Evolutionary conservation across 257 asterid genomes (phyloP).

Genomic region (Rubia yunnanensis): DNA sequence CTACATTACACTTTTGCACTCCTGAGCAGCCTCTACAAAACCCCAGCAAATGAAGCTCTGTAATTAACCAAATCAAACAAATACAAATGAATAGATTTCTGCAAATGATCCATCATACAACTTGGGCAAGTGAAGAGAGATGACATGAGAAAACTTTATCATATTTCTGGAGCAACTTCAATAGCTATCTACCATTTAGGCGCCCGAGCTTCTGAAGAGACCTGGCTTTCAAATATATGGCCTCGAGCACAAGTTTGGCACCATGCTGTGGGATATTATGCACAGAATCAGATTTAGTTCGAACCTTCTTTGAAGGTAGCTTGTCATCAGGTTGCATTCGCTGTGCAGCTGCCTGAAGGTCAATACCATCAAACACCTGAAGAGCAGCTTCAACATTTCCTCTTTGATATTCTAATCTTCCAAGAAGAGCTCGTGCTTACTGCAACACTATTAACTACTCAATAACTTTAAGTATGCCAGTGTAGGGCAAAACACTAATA

Average conservation of each 20-base stretch:
- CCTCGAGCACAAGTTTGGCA: conserved; percentile 89
- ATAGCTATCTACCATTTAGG: conserved; percentile 47
- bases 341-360: conserved; percentile 86
- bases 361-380: conserved; percentile 93
- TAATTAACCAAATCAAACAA: conserved; percentile 22
- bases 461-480: conserved; percentile 18
- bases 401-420: conserved; percentile 94
- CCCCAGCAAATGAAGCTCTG: conserved; percentile 25
- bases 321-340: conserved; percentile 73
- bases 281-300: conserved; percentile 52
- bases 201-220: conserved; percentile 93
- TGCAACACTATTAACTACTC: conserved; percentile 36
- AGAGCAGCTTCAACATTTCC: conserved; percentile 97
- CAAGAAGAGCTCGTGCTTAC: conserved; percentile 99
- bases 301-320: conserved; percentile 62
- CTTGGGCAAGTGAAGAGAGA: background rate
- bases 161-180: conserved; percentile 9
- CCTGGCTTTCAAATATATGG: conserved; percentile 88
- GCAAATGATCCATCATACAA: conserved; percentile 8
- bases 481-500: background rate
- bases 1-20: conserved; percentile 83
- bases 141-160: background rate
- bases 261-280: conserved; percentile 67
- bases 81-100: conserved; percentile 13
- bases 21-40: conserved; percentile 82